These are phyloP conservation scores for Leucosporidium yakuticum DNA, from an alignment of 768 basidiomycete genomes.

Conservation along the genomic window DNA sequence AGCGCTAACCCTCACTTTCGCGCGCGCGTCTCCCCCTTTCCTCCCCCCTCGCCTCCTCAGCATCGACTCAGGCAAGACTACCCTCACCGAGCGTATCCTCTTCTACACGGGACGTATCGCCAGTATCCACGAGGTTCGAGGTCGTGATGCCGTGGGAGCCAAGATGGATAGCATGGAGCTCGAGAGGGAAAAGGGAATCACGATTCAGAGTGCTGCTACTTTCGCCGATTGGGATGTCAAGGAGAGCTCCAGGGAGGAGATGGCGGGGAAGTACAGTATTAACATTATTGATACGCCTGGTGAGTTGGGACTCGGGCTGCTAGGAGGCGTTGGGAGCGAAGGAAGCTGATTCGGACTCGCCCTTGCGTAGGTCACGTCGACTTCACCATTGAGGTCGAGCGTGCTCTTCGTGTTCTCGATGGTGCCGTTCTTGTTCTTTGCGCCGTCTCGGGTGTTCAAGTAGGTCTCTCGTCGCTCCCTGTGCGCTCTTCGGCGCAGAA, in stretches of 20 bases:
- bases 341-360: background rate
- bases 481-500: background rate
- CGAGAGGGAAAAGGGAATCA: conserved; percentile 97
- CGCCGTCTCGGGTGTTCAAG: conserved; percentile 94
- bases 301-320: conserved; percentile 40
- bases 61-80: conserved; percentile 86
- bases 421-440: conserved; percentile 94
- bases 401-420: conserved; percentile 90
- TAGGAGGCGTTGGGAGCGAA: background rate
- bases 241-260: conserved; percentile 43
- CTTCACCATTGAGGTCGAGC: conserved; percentile 98
- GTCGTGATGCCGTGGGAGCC: conserved; percentile 89
- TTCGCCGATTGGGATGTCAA: conserved; percentile 84
- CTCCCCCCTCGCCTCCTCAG: background rate
- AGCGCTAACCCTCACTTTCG: conserved; percentile 36
- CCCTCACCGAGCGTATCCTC: conserved; percentile 87
- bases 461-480: conserved; percentile 40
- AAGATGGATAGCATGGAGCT: conserved; percentile 99
- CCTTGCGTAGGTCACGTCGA: conserved; percentile 78
- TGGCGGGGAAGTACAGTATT: conserved; percentile 73
- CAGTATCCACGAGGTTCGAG: conserved; percentile 96
- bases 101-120: conserved; percentile 94
- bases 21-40: background rate
- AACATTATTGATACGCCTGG: conserved; percentile 99
- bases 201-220: conserved; percentile 96